Conservation (phyloP, 768 basidiomycete species). For the Phylloporus scabripes region DNA sequence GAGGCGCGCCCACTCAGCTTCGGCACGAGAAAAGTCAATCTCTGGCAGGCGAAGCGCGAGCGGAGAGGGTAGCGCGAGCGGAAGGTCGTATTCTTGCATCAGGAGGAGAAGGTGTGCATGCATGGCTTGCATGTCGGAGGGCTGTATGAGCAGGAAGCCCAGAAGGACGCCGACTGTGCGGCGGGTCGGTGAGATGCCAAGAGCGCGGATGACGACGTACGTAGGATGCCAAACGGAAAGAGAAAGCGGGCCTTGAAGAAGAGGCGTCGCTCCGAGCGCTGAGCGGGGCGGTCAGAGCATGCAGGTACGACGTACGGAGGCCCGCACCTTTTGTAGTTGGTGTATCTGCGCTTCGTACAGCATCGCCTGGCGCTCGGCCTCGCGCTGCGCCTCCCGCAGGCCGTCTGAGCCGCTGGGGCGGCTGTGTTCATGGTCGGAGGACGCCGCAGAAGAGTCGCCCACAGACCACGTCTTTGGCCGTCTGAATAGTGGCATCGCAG, state of each 20-base stretch:
- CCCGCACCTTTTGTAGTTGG: slow-evolving; percentile 19
- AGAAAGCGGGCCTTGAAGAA: slow-evolving; percentile 43
- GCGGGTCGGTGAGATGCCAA: neutral
- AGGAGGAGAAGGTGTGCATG: slow-evolving; percentile 62
- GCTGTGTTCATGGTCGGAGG: slow-evolving; percentile 11
- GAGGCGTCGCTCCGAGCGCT: slow-evolving; percentile 16
- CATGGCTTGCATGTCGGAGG: slow-evolving; percentile 59
- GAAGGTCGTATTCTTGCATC: slow-evolving; percentile 64
- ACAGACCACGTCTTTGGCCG: slow-evolving; percentile 29
- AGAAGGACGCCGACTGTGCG: slow-evolving; percentile 57
- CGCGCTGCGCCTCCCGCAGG: slow-evolving; percentile 14
- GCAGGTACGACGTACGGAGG: neutral
- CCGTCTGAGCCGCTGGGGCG: slow-evolving; percentile 1
- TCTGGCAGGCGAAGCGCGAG: slow-evolving; percentile 42
- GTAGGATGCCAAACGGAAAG: slow-evolving; percentile 66
- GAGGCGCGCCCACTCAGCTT: slow-evolving; percentile 65
- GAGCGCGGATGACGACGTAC: slow-evolving; percentile 33
- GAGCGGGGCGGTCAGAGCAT: neutral
- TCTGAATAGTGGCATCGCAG: slow-evolving; percentile 31
- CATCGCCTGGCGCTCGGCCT: slow-evolving; percentile 23
- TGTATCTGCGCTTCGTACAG: slow-evolving; percentile 23
- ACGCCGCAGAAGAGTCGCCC: slow-evolving; percentile 9
- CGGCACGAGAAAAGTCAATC: slow-evolving; percentile 62
- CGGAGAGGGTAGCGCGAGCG: neutral
- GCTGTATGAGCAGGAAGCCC: slow-evolving; percentile 62